Evolutionary conservation across 2,329 filamentous ascomycete species (phyloP), one percentile per base, ranked within the genome.

Genomic region (Alternaria atra): DNA sequence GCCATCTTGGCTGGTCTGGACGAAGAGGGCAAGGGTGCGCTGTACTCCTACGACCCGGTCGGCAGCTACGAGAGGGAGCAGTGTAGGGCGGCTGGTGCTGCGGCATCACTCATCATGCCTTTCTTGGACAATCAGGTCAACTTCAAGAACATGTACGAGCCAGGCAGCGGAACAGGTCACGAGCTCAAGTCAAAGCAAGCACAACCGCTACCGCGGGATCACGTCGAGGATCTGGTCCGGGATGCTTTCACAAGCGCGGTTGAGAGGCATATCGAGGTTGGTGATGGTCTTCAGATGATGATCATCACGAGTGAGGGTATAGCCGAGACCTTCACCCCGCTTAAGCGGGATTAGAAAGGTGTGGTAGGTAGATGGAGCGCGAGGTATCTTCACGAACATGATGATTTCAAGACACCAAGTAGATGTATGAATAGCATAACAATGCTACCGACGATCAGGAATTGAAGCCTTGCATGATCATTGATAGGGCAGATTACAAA

Each of bases 51-150:
- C 83, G 95, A 99, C 78, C 95, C 95, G 1, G 95, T 99, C 42
- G 95, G 95, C 71, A 97, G 92, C 79, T 99, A 98, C 82, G 95
- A 99, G 85, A 86, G 95, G 68, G 95, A 99, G 83, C 92, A 97
- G 83, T 97, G 94, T 83, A 89, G 94, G 68, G 94, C 95, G 35
- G 95, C 92, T 42, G 95, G 95, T 73, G 94, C 95, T 13, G 94
- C 94, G 20, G 91, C 93, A 55, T 95, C 92, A 75, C 83, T 99
- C 80, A 99, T 99, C 82, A 99, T 97, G 92, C 95, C 95, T 1
- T 99, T 99, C 86, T 83, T 99, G 76, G 95, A 99, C 81, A 99
- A 99, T 80, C 96, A 99, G 83, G 95, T 99, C 84, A 98, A 98
- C 84, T 94, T 94, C 86, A 99, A 97, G 87, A 99, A 99, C 80